These are phyloP conservation scores for Ophiognomonia clavigignenti-juglandacearum DNA, from an alignment of 2,329 filamentous ascomycete species.

Conservation along the genomic window DNA sequence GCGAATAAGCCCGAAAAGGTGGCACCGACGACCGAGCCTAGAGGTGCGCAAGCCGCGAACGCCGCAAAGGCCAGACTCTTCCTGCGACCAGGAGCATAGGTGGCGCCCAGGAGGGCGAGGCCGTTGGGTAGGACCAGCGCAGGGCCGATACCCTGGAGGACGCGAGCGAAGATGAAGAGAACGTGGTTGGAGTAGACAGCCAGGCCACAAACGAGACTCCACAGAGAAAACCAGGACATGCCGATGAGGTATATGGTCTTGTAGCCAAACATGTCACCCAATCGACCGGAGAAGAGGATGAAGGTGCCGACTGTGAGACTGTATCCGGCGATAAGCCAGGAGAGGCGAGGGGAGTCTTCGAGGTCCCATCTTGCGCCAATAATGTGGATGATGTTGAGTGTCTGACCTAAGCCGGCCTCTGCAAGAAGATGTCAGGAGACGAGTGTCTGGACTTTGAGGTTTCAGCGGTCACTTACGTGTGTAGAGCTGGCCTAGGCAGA, in stretches of 20 bases:
- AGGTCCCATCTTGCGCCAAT: constrained; percentile 38
- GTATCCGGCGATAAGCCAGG: constrained; percentile 42
- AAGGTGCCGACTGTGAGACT: constrained; percentile 39
- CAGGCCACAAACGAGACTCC: constrained; percentile 33
- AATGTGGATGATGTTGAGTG: constrained; percentile 30
- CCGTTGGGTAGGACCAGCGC: constrained; percentile 51
- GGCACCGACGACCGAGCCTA: constrained; percentile 21
- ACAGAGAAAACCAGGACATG: constrained; percentile 35
- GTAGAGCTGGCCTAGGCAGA: constrained; percentile 12
- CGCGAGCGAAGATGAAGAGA: constrained; percentile 41
- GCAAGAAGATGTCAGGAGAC: background rate
- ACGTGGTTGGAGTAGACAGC: constrained; percentile 24
- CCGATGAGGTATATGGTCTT: constrained; percentile 37
- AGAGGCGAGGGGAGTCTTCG: constrained; percentile 30
- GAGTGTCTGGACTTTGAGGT: background rate
- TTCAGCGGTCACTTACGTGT: constrained; percentile 9
- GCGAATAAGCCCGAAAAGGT: constrained; percentile 26
- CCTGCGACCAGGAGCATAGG: constrained; percentile 35
- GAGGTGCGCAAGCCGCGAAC: constrained; percentile 28
- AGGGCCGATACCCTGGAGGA: constrained; percentile 48
- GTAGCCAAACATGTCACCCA: constrained; percentile 43
- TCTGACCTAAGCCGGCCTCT: constrained; percentile 13
- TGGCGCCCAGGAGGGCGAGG: constrained; percentile 47
- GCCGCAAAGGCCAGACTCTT: constrained; percentile 28
- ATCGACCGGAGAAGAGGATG: constrained; percentile 39